Conservation (phyloP, 2,329 filamentous ascomycete genomes). For the Triangularia verruculosa region DNA sequence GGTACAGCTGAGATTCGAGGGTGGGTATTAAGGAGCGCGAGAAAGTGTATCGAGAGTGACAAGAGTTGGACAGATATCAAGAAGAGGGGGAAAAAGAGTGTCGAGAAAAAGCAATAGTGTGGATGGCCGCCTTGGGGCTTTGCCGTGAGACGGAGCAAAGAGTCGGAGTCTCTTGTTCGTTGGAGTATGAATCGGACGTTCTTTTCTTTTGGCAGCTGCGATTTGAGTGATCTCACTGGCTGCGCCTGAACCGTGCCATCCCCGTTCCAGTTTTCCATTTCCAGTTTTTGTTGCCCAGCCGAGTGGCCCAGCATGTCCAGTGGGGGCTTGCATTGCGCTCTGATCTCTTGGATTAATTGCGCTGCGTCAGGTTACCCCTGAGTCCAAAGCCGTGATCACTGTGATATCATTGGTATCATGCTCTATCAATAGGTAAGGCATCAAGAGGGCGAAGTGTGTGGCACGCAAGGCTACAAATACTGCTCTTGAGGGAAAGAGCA, state of each 20-base stretch:
- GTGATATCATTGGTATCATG: neutral
- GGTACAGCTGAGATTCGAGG: neutral
- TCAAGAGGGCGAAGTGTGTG: neutral
- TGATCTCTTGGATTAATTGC: slow-evolving; percentile 10
- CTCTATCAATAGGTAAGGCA: no score
- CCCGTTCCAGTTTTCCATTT: slow-evolving; percentile 2
- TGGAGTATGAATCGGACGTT: neutral
- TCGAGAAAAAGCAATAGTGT: slow-evolving; percentile 3
- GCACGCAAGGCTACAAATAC: neutral
- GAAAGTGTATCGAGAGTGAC: neutral
- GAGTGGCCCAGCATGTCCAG: slow-evolving; percentile 7
- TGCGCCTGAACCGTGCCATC: slow-evolving; percentile 3
- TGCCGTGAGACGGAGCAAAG: neutral
- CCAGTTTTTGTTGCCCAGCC: slow-evolving; percentile 1
- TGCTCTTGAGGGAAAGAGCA: neutral
- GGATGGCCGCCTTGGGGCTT: slow-evolving; percentile 2
- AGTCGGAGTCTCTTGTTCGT: neutral
- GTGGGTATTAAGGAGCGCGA: neutral
- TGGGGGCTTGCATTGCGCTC: slow-evolving; percentile 10
- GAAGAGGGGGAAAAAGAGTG: slow-evolving; percentile 4
- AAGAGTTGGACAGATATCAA: slow-evolving; percentile 1
- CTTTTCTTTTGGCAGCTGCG: neutral
- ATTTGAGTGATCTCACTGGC: slow-evolving; percentile 5
- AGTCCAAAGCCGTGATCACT: slow-evolving; percentile 3
- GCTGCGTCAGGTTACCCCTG: slow-evolving; percentile 12